A percentile compares a stretch with the other conserved stretches of the same genome.
These are phyloP conservation scores for Beverwykella pulmonaria DNA, from an alignment of 495 filamentous ascomycete genomes.

Conservation along the genomic window DNA sequence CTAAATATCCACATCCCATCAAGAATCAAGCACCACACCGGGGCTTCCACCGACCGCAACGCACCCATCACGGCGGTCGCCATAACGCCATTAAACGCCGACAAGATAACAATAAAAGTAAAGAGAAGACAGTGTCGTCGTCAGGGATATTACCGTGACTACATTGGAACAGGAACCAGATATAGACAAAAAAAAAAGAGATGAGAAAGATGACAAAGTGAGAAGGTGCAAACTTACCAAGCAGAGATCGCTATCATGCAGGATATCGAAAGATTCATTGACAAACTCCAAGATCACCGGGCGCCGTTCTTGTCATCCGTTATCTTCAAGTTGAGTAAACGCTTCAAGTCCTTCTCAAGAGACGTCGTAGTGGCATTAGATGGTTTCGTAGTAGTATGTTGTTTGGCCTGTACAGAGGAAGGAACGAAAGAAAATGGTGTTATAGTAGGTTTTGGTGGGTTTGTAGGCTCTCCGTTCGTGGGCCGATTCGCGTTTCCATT, in stretches of 20 bases:
- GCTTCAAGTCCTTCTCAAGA: conserved; percentile 30
- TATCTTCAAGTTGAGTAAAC: conserved; percentile 27
- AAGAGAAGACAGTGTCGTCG: not conserved
- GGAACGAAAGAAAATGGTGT: conserved; percentile 24
- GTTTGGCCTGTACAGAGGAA: conserved; percentile 32
- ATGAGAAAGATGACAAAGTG: not conserved
- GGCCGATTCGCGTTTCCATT: conserved; percentile 1
- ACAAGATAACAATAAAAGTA: not conserved
- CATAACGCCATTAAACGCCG: not conserved
- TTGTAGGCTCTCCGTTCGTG: not conserved
- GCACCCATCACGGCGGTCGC: not conserved
- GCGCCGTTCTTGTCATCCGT: conserved; percentile 15
- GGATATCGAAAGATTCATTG: not conserved
- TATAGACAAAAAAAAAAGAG: not conserved
- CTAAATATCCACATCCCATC: not conserved
- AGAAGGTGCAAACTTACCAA: not conserved
- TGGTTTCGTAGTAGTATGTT: conserved; percentile 12
- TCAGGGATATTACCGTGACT: not conserved
- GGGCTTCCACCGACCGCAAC: not conserved
- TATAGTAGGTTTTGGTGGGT: not conserved
- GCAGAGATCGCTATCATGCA: not conserved
- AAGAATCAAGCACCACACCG: not conserved
- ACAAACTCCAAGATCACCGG: conserved; percentile 6
- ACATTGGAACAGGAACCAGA: not conserved
- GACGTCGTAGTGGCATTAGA: conserved; percentile 8